A percentile compares a stretch with the other conserved stretches of the same genome.
Evolutionary conservation across 768 basidiomycete genomes (phyloP).

Genomic region (Holtermanniella nyarrowii): DNA sequence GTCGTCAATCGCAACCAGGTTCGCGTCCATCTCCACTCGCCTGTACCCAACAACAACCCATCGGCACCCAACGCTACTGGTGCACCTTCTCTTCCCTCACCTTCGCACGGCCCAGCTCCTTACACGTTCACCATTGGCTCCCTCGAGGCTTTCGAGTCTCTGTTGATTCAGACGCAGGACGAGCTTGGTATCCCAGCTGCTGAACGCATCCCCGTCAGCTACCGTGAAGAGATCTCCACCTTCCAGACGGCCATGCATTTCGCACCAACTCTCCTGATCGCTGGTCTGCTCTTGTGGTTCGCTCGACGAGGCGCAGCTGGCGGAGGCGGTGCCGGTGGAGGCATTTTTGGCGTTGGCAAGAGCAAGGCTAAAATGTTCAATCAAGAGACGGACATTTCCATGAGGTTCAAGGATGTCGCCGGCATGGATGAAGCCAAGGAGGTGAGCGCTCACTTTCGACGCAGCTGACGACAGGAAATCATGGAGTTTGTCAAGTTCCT

Average conservation of each 20-base stretch:
- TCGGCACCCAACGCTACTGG: slow-evolving; percentile 11
- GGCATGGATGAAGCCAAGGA: slow-evolving; percentile 99
- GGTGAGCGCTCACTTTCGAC: slow-evolving; percentile 17
- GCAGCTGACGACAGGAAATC: slow-evolving; percentile 52
- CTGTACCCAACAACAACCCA: slow-evolving; percentile 7
- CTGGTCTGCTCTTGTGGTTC: slow-evolving; percentile 81
- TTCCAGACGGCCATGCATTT: slow-evolving; percentile 74
- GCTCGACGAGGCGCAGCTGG: slow-evolving; percentile 56
- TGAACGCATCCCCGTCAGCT: slow-evolving; percentile 93
- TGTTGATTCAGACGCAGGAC: slow-evolving; percentile 82
- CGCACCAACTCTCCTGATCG: slow-evolving; percentile 86
- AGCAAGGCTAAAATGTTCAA: slow-evolving; percentile 90
- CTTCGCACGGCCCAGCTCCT: slow-evolving; percentile 33
- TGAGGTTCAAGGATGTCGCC: slow-evolving; percentile 91
- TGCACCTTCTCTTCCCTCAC: slow-evolving; percentile 23
- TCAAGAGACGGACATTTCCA: slow-evolving; percentile 86
- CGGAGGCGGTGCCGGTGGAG: slow-evolving; percentile 53
- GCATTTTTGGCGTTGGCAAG: slow-evolving; percentile 96
- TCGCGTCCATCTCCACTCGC: slow-evolving; percentile 70
- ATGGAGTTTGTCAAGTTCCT: slow-evolving; percentile 99
- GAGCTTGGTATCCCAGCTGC: slow-evolving; percentile 84
- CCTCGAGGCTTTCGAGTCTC: slow-evolving; percentile 90
- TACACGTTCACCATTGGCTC: slow-evolving; percentile 97
- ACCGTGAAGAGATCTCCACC: slow-evolving; percentile 86
- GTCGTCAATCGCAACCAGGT: slow-evolving; percentile 86